A percentile compares a stretch with the other conserved stretches of the same genome.
Conservation (phyloP, 495 filamentous ascomycete genomes). For the Trichodelitschia bisporula region DNA sequence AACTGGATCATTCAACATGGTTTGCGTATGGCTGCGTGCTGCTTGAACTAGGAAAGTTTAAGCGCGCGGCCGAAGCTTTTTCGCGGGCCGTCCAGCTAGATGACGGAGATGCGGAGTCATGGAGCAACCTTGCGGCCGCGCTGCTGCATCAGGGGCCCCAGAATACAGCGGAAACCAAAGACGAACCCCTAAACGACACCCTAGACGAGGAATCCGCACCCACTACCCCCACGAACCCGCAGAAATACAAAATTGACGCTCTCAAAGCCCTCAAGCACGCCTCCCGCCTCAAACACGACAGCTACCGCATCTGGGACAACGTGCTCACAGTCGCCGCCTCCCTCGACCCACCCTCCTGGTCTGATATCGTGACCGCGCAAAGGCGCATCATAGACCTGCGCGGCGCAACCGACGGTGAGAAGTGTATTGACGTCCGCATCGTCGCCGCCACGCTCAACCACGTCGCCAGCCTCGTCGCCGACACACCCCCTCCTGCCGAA, state of each 20-base stretch:
- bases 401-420: conserved; percentile 42
- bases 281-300: conserved; percentile 51
- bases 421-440: conserved; percentile 49
- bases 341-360: conserved; percentile 44
- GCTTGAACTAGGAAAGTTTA: conserved; percentile 49
- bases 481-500: too few relatives aligned
- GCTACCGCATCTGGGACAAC: conserved; percentile 89
- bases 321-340: conserved; percentile 64
- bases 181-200: conserved; percentile 1
- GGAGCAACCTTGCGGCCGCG: conserved; percentile 81
- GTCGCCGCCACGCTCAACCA: conserved; percentile 47
- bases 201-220: conserved; percentile 10
- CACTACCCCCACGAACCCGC: conserved; percentile 3
- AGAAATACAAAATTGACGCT: conserved; percentile 31
- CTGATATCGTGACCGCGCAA: conserved; percentile 49
- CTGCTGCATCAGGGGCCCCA: conserved; percentile 23
- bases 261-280: conserved; percentile 67
- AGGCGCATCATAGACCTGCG: conserved; percentile 51
- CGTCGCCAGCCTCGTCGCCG: conserved; percentile 21
- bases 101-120: conserved; percentile 72
- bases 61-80: conserved; percentile 70
- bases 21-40: conserved; percentile 72
- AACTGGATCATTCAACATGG: conserved; percentile 63
- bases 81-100: conserved; percentile 55
- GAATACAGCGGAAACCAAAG: not conserved